Conservation (phyloP, 1,284 basidiomycete species). For the Ceratorhiza oryzae-sativae region DNA sequence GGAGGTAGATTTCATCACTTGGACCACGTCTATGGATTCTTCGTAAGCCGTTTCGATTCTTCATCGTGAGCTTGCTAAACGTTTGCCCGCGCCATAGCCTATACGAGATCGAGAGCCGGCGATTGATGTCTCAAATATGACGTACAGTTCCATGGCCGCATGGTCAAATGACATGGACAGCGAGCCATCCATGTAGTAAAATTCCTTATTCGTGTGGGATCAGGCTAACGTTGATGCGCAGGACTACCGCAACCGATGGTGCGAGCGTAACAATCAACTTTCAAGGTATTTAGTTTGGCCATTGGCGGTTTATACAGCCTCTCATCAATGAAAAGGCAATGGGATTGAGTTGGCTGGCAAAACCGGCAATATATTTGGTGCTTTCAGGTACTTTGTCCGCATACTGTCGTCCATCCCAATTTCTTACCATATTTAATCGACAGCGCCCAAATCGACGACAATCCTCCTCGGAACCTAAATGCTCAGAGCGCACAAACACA, state of each 20-base stretch:
- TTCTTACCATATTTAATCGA: background rate
- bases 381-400: constrained; percentile 1
- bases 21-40: constrained; percentile 19
- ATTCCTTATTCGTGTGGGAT: too few species aligned
- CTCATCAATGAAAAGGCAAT: constrained; percentile 11
- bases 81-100: background rate
- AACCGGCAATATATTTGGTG: constrained; percentile 1
- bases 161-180: background rate
- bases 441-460: constrained; percentile 21
- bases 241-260: constrained; percentile 17
- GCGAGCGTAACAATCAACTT: constrained; percentile 30
- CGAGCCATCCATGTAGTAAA: constrained; percentile 10
- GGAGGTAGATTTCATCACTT: constrained; percentile 23
- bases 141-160: constrained; percentile 15
- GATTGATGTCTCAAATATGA: background rate
- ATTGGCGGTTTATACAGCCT: background rate
- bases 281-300: background rate
- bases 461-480: background rate
- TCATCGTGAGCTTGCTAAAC: background rate
- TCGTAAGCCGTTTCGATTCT: background rate
- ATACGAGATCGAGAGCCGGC: background rate
- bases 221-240: background rate
- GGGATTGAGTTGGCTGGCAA: constrained; percentile 2
- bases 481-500: constrained; percentile 12
- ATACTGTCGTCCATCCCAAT: background rate